Base-by-base conservation (phyloP, 192 early-diverging fungal genomes). In the Ambispora gerdemannii region DNA sequence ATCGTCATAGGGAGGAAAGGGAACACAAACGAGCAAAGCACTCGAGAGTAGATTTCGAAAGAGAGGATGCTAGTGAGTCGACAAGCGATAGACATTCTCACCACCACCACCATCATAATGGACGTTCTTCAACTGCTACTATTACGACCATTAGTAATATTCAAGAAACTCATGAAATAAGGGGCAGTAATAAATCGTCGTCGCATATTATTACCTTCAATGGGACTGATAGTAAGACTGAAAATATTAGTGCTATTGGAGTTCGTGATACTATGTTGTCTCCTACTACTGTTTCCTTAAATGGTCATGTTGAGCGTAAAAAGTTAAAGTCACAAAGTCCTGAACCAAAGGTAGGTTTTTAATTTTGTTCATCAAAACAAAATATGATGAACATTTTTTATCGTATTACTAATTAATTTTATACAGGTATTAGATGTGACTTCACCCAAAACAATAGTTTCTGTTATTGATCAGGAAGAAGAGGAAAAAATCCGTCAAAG, bases 401-500 rank as follows among this genome's bases (percentile, higher is more conserved):
- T 15, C 27, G 43, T 55, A 63, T 47, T 55, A 50, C 25, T 17
- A 47, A 70, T 31, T 43, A 19, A 52, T 34, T 63, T 64, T 52
- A 31, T 19, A 38, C 51, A 50, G 17, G 53, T 73, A 55, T 17
- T 75, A 62, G 52, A 36, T 49, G 72, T 77, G 31, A 10, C 59
- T 43, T 62, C 77, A n/a, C 35, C 77, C 38, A 55, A 69, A 28
- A 56, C 74, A 32, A 66, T 80, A 15, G 71, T 63, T 1, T 72
- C 75, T 20, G 56, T 74, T 28, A 72, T 74, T 28, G 77, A 74
- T 58, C 74, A 84, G 24, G 77, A 78, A 8, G 89, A 89, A 63
- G n/a, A n/a, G n/a, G 88, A 90, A 34, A 89, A 86, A 62, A 75
- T 84, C 36, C 80, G 90, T 36, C 86, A 91, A 73, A 74, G 93